These are phyloP conservation scores for Crucihimalaya himalaica DNA, from an alignment of 345 rosid genomes.

Conservation along the genomic window DNA sequence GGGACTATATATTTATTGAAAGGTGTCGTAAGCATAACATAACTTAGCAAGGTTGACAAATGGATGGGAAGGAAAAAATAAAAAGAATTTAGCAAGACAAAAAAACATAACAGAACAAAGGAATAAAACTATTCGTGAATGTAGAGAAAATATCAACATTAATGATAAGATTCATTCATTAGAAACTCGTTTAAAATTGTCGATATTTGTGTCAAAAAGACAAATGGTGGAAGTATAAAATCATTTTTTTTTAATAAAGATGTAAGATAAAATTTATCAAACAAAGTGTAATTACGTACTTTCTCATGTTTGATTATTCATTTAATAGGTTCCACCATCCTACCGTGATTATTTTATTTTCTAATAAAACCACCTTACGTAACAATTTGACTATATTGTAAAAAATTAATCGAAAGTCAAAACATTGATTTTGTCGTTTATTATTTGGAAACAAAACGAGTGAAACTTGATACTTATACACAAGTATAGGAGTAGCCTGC, in stretches of 20 bases:
- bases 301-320: not conserved
- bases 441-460: not conserved
- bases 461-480: not conserved
- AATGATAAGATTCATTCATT: not conserved
- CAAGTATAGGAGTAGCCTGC: not conserved
- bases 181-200: not conserved
- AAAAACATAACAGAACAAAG: constrained; percentile 32
- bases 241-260: too few relatives aligned
- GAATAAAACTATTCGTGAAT: constrained; percentile 7
- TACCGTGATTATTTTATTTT: not conserved
- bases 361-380: not conserved
- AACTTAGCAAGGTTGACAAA: constrained; percentile 15
- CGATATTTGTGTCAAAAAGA: not conserved
- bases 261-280: too few relatives aligned
- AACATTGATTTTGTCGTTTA: not conserved
- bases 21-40: constrained; percentile 4
- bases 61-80: not conserved
- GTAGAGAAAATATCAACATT: not conserved
- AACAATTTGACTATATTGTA: not conserved
- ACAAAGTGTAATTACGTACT: not conserved
- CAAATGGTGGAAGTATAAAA: not conserved
- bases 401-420: not conserved
- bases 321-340: not conserved
- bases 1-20: too few relatives aligned
- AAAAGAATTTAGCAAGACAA: constrained; percentile 13